Evolutionary conservation across 352 stramenopile genomes (phyloP).

Genomic region (Globisporangium nodosum): DNA sequence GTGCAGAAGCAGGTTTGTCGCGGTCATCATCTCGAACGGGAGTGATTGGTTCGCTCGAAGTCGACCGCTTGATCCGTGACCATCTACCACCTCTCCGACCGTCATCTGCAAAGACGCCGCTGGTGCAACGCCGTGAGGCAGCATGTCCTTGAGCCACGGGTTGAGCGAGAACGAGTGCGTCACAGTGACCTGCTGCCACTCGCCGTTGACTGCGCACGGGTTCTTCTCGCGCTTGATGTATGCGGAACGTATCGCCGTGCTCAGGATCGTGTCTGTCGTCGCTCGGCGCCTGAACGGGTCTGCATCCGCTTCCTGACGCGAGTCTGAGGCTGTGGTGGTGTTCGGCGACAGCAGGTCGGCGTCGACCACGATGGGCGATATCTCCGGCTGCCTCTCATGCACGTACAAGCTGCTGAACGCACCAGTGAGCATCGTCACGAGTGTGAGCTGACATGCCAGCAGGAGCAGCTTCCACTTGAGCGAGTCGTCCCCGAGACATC

Average conservation of each 20-base stretch:
- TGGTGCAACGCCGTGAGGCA: conserved; percentile 16
- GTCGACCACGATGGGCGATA: conserved; percentile 22
- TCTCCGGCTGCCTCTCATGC: conserved; percentile 18
- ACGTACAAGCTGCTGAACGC: conserved; percentile 47
- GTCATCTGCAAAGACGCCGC: conserved; percentile 13
- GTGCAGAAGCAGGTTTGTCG: conserved; percentile 28
- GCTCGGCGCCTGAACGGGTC: conserved; percentile 14
- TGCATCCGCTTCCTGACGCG: background rate
- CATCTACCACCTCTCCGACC: conserved; percentile 6
- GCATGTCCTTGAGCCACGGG: conserved; percentile 28
- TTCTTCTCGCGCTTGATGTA: conserved; percentile 17
- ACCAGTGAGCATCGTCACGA: conserved; percentile 32
- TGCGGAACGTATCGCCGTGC: conserved; percentile 23
- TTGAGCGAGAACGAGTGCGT: conserved; percentile 29
- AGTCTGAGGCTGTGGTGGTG: background rate
- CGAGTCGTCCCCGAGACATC: conserved; percentile 39
- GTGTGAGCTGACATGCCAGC: conserved; percentile 18
- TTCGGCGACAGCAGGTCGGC: conserved; percentile 21
- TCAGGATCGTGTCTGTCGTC: conserved; percentile 28
- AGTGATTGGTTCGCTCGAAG: background rate
- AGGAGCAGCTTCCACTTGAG: conserved; percentile 22
- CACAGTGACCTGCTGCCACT: conserved; percentile 24
- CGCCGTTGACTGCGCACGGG: conserved; percentile 18
- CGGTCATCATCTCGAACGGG: conserved; percentile 16
- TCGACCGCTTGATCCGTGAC: background rate